Evolutionary conservation across 768 basidiomycete species (phyloP).

Genomic region (Mycena kentingensis): DNA sequence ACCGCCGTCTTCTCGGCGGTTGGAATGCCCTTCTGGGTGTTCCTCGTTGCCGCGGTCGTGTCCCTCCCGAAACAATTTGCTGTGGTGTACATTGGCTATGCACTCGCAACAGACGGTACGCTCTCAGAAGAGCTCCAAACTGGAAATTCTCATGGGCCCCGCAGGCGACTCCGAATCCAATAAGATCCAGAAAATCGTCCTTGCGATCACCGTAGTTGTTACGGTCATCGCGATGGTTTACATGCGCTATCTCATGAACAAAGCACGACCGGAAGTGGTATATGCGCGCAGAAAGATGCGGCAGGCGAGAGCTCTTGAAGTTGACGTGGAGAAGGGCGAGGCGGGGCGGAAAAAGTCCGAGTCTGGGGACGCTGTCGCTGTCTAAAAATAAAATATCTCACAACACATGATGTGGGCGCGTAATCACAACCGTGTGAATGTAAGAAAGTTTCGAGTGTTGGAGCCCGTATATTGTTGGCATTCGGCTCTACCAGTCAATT

Average conservation of each 20-base stretch:
- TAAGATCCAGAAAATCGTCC: slow-evolving; percentile 43
- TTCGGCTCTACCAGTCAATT: slow-evolving; percentile 5
- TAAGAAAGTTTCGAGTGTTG: no score
- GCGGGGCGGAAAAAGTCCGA: no score
- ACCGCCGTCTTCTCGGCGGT: slow-evolving; percentile 67
- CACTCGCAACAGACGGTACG: no score
- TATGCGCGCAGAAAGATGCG: slow-evolving; percentile 24
- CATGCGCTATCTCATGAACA: slow-evolving; percentile 38
- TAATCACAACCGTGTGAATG: no score
- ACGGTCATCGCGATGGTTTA: slow-evolving; percentile 41
- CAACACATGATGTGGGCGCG: no score
- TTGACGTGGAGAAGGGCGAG: no score
- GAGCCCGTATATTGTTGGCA: no score
- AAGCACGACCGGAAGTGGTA: slow-evolving; percentile 17
- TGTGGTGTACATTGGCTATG: slow-evolving; percentile 65
- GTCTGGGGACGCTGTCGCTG: no score
- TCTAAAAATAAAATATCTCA: no score
- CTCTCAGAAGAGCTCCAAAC: no score
- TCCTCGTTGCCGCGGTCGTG: slow-evolving; percentile 57
- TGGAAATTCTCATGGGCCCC: no score
- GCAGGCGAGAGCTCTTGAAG: no score
- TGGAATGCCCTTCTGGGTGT: slow-evolving; percentile 59
- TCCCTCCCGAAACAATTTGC: slow-evolving; percentile 69
- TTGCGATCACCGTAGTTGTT: slow-evolving; percentile 39
- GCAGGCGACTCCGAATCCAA: slow-evolving; percentile 65